Percentiles rank a stretch among this genome's conserved stretches.
These are phyloP conservation scores for Phaeodactylum tricornutum DNA, from an alignment of 108 stramenopile species.

Conservation along the genomic window DNA sequence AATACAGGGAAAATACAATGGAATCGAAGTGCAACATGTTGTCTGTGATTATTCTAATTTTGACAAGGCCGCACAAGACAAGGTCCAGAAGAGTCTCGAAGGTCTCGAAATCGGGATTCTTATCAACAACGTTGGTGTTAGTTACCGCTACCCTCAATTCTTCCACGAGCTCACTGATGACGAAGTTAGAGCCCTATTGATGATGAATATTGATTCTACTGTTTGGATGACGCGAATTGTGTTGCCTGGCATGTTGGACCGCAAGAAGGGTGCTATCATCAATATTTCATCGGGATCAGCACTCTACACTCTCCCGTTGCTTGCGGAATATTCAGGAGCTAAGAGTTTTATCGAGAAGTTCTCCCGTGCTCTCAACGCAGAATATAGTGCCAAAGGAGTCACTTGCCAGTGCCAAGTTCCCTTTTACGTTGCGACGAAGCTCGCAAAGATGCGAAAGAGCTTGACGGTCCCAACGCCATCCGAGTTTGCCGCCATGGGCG, in stretches of 20 bases:
- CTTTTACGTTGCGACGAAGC: slow-evolving; percentile 95
- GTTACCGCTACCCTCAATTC: slow-evolving; percentile 93
- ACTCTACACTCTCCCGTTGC: slow-evolving; percentile 83
- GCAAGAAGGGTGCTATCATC: slow-evolving; percentile 88
- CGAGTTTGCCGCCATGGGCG: slow-evolving; percentile 66
- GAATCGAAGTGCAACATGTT: slow-evolving; percentile 71
- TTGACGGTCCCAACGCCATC: slow-evolving; percentile 83
- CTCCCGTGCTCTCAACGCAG: slow-evolving; percentile 86
- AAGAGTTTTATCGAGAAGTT: slow-evolving; percentile 95
- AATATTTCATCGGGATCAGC: slow-evolving; percentile 94
- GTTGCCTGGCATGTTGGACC: slow-evolving; percentile 84
- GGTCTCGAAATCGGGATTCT: slow-evolving; percentile 88
- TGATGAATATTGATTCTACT: slow-evolving; percentile 94
- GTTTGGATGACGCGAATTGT: slow-evolving; percentile 94
- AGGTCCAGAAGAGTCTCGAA: slow-evolving; percentile 52
- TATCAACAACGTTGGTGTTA: slow-evolving; percentile 98
- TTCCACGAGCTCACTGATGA: slow-evolving; percentile 90
- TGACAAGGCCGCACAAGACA: slow-evolving; percentile 65
- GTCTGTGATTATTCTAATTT: slow-evolving; percentile 95
- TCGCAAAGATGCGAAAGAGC: slow-evolving; percentile 92
- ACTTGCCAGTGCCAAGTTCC: slow-evolving; percentile 95
- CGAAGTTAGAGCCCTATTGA: slow-evolving; percentile 59
- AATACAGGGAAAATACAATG: slow-evolving; percentile 62
- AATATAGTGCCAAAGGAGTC: slow-evolving; percentile 81
- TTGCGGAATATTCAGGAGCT: slow-evolving; percentile 93